phyloP scores from a whole-genome alignment of 2,329 filamentous ascomycete species.

The Pseudogymnoascus sp. region DNA sequence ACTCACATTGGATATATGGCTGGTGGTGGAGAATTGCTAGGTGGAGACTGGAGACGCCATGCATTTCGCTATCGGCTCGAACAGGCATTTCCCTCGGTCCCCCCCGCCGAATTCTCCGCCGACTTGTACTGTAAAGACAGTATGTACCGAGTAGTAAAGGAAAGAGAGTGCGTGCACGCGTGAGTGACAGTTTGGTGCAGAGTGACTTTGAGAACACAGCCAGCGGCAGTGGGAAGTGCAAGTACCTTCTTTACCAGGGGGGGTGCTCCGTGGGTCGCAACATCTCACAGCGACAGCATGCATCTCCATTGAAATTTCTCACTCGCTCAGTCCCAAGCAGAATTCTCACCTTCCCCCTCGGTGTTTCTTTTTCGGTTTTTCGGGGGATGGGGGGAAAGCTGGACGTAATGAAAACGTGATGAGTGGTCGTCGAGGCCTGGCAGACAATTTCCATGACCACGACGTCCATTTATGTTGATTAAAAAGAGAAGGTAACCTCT shows the following conservation, averaged over 20 bases:
- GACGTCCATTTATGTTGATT: slow-evolving; percentile 1
- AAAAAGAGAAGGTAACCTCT: slow-evolving; percentile 4
- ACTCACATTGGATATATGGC: background rate
- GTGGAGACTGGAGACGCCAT: background rate
- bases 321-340: background rate
- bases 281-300: background rate
- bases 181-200: background rate
- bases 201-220: background rate
- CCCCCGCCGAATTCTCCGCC: slow-evolving; percentile 1
- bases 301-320: slow-evolving; percentile 1
- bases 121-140: background rate
- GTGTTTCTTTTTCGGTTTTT: background rate
- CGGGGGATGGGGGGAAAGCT: background rate
- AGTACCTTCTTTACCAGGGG: background rate
- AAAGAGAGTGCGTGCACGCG: background rate
- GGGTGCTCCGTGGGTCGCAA: background rate
- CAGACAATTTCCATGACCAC: slow-evolving; percentile 5
- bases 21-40: background rate
- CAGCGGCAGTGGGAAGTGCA: background rate
- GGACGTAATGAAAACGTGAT: slow-evolving; percentile 4
- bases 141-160: too few species aligned
- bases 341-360: slow-evolving; percentile 2
- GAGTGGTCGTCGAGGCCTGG: background rate
- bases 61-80: background rate
- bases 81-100: slow-evolving; percentile 1